Percentiles rank a stretch among this genome's conserved stretches.
These are phyloP conservation scores for Termitomyces sp. DNA, from an alignment of 768 basidiomycete genomes.

Conservation along the genomic window DNA sequence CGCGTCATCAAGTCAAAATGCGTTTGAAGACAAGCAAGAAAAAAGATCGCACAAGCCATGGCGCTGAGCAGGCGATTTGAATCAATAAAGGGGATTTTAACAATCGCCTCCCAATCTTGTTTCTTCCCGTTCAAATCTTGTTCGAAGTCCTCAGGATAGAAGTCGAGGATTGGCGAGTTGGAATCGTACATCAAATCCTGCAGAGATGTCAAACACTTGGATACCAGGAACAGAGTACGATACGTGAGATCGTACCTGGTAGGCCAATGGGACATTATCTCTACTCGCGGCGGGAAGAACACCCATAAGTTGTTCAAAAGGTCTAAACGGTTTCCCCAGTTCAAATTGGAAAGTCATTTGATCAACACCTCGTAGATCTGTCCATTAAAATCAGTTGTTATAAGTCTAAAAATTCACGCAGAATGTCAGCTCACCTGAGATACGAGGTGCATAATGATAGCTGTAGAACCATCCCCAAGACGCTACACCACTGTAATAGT, in stretches of 20 bases:
- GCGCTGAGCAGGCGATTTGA: conserved; percentile 70
- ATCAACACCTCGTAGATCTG: conserved; percentile 63
- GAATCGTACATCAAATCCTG: conserved; percentile 88
- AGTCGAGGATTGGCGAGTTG: conserved; percentile 86
- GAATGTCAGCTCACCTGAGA: conserved; percentile 61
- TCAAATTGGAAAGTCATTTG: conserved; percentile 84
- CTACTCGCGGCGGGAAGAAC: conserved; percentile 89
- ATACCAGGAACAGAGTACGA: neutral
- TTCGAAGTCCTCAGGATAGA: conserved; percentile 91
- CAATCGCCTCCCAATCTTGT: conserved; percentile 97
- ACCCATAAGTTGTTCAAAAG: conserved; percentile 97
- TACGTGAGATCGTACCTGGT: conserved; percentile 43
- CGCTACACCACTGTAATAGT: conserved; percentile 95
- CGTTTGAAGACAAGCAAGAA: neutral
- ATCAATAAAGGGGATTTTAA: conserved; percentile 98
- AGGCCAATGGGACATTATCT: conserved; percentile 84
- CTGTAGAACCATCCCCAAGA: conserved; percentile 99
- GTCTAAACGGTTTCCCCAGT: conserved; percentile 84
- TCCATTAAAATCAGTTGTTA: neutral
- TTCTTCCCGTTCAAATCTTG: conserved; percentile 97
- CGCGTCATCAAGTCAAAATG: neutral
- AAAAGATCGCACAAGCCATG: conserved; percentile 61
- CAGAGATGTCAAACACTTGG: neutral
- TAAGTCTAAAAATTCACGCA: neutral
- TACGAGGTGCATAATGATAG: conserved; percentile 96